Percentiles rank a stretch among this genome's conserved stretches.
Conservation (phyloP, 345 rosid species). For the Combretum micranthum region DNA sequence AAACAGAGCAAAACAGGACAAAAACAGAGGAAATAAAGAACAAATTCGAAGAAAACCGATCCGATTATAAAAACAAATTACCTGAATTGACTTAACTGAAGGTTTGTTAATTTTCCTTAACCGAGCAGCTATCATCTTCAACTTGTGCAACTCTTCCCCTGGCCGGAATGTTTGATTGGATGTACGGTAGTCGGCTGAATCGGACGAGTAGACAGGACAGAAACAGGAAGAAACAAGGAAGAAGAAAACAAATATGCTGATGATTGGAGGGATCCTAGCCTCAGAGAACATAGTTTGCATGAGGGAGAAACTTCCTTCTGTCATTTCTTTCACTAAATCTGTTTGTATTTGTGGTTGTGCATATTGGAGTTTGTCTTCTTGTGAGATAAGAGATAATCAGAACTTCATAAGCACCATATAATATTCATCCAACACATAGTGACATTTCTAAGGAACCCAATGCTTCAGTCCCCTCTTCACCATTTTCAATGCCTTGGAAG, state of each 20-base stretch:
- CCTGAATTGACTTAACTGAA: conserved; percentile 81
- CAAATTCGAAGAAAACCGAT: not conserved
- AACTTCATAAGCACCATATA: conserved; percentile 45
- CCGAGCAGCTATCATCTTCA: conserved; percentile 47
- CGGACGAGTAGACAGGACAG: conserved; percentile 40
- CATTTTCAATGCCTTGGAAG: conserved; percentile 33
- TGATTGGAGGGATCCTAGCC: conserved; percentile 16
- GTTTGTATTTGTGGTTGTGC: conserved; percentile 12
- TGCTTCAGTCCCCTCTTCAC: conserved; percentile 31
- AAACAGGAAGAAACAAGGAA: conserved; percentile 43
- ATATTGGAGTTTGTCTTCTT: conserved; percentile 45
- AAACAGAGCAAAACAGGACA: not conserved
- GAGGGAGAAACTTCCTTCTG: conserved; percentile 21
- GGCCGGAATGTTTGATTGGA: conserved; percentile 69
- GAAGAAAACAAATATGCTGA: conserved; percentile 31
- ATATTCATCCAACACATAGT: conserved; percentile 28
- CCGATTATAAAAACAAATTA: conserved; percentile 11
- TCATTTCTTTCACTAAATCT: conserved; percentile 12
- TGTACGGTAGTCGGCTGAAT: conserved; percentile 19
- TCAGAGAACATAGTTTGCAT: not conserved
- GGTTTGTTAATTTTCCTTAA: conserved; percentile 84
- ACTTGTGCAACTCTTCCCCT: conserved; percentile 46
- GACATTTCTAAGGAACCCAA: conserved; percentile 27
- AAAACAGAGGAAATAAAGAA: conserved; percentile 14
- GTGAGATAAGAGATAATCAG: conserved; percentile 6